Evolutionary conservation across 2,329 filamentous ascomycete genomes (phyloP).

Genomic region (Colletotrichum salicis): DNA sequence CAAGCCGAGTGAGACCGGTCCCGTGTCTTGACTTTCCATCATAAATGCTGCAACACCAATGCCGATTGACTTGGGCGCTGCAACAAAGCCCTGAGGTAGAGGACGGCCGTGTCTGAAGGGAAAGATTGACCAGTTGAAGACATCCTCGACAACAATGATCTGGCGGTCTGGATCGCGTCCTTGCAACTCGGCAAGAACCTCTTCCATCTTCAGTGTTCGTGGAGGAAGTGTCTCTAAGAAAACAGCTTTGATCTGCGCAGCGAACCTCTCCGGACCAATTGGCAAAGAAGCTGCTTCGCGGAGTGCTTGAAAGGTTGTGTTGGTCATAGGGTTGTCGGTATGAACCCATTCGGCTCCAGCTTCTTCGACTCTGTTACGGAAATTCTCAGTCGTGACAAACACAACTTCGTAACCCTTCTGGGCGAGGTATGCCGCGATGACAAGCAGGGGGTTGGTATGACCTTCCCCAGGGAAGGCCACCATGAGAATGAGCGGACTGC

Average conservation of each 20-base stretch:
- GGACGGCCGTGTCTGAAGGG: constrained; percentile 42
- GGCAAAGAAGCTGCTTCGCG: constrained; percentile 24
- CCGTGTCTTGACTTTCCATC: constrained; percentile 45
- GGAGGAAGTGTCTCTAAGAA: constrained; percentile 29
- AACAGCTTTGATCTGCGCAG: constrained; percentile 19
- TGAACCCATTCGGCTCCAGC: constrained; percentile 48
- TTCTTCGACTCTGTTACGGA: constrained; percentile 43
- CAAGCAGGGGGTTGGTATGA: constrained; percentile 38
- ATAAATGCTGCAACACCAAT: constrained; percentile 45
- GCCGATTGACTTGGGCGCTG: constrained; percentile 42
- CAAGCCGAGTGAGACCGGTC: constrained; percentile 44
- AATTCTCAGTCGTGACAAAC: constrained; percentile 46
- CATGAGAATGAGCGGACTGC: constrained; percentile 39
- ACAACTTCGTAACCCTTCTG: constrained; percentile 50
- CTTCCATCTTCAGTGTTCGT: not conserved
- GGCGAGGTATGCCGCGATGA: constrained; percentile 45
- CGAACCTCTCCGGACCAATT: constrained; percentile 21
- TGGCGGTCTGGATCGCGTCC: constrained; percentile 42
- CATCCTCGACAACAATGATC: constrained; percentile 47
- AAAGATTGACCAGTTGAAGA: constrained; percentile 42
- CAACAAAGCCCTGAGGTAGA: constrained; percentile 40
- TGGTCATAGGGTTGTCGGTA: constrained; percentile 17
- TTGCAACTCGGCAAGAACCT: constrained; percentile 38
- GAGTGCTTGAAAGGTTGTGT: not conserved
- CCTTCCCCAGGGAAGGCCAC: constrained; percentile 37